These are phyloP conservation scores for Pyrenula aspistea DNA, from an alignment of 495 filamentous ascomycete genomes.

Conservation along the genomic window DNA sequence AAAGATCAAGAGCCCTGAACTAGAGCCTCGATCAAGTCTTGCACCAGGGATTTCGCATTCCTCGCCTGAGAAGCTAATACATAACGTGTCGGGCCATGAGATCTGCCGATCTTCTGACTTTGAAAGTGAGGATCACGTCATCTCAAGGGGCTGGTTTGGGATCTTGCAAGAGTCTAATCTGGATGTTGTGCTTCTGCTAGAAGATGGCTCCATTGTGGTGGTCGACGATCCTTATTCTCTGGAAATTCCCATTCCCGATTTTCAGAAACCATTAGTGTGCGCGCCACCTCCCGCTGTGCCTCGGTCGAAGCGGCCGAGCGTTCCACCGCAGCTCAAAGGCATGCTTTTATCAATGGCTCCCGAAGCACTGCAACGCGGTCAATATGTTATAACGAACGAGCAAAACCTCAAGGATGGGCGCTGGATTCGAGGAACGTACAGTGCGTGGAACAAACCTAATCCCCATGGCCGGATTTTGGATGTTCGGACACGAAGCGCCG, in stretches of 20 bases:
- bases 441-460: conserved; percentile 20
- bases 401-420: conserved; percentile 34
- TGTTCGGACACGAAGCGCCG: conserved; percentile 22
- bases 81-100: conserved; percentile 12
- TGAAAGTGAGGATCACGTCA: conserved; percentile 21
- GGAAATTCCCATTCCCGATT: conserved; percentile 15
- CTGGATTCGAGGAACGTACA: conserved; percentile 36
- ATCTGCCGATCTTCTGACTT: conserved; percentile 15
- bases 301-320: not conserved
- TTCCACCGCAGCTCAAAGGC: not conserved
- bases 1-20: conserved; percentile 5
- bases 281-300: conserved; percentile 3
- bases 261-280: conserved; percentile 1
- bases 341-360: conserved; percentile 4
- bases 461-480: conserved; percentile 33
- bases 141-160: conserved; percentile 26
- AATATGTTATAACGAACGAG: conserved; percentile 34
- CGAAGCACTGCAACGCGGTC: conserved; percentile 26
- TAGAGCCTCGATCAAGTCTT: conserved; percentile 1
- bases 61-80: not conserved
- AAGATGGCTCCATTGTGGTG: conserved; percentile 22
- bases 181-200: conserved; percentile 20
- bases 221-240: conserved; percentile 19
- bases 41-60: not conserved
- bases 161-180: conserved; percentile 14